Evolutionary conservation across 805 yeast genomes (phyloP).

Genomic region (Teunomyces tritomae): DNA sequence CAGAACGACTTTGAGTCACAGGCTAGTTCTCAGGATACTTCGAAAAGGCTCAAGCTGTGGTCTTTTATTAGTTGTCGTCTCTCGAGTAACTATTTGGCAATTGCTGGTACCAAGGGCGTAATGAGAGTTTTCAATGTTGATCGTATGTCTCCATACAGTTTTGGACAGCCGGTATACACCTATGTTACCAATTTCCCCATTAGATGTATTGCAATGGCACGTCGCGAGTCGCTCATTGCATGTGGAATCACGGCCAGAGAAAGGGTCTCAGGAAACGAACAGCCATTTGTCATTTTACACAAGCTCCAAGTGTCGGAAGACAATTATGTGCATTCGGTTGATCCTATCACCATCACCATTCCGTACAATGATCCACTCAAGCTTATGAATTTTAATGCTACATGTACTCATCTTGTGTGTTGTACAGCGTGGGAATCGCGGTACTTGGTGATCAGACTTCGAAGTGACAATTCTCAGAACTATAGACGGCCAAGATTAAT

Average conservation of each 20-base stretch:
- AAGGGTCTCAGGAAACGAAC: constrained; percentile 63
- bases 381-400: constrained; percentile 66
- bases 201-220: constrained; percentile 71
- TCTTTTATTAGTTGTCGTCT: constrained; percentile 59
- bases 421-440: constrained; percentile 77
- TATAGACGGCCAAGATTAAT: constrained; percentile 38
- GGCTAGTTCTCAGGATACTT: constrained; percentile 22
- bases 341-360: constrained; percentile 69
- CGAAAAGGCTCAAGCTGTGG: constrained; percentile 47
- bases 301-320: constrained; percentile 17
- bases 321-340: constrained; percentile 28
- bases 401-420: constrained; percentile 69
- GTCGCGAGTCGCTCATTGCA: constrained; percentile 63
- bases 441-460: constrained; percentile 69
- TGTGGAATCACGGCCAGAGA: constrained; percentile 83
- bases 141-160: constrained; percentile 18
- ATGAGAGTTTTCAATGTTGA: constrained; percentile 61
- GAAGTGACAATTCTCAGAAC: constrained; percentile 44
- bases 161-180: constrained; percentile 67
- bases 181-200: constrained; percentile 73
- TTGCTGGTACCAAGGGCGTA: constrained; percentile 72
- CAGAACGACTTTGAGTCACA: constrained; percentile 16
- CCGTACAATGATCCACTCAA: constrained; percentile 88
- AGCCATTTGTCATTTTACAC: constrained; percentile 70
- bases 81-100: constrained; percentile 56